Percentiles rank a stretch among this genome's conserved stretches.
phyloP scores from a whole-genome alignment of 208 protist genomes.

The Vickermania spadyakhi region DNA sequence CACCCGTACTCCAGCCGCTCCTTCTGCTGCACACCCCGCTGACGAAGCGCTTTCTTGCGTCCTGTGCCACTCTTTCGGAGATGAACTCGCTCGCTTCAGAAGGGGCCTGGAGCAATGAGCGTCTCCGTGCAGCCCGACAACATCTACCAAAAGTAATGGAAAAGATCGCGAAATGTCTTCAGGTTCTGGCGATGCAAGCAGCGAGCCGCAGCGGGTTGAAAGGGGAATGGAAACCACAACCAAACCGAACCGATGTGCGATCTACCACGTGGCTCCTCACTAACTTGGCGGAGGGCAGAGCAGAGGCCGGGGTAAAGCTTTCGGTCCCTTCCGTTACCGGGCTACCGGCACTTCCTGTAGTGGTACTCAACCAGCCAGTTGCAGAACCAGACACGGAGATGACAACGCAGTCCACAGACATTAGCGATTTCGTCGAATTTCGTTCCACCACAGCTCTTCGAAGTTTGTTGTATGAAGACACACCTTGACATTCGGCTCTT shows the following conservation, averaged over 20 bases:
- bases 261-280: constrained; percentile 2
- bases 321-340: not conserved
- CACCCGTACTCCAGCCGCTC: too few species aligned
- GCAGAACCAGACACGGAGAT: not conserved
- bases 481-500: too few species aligned
- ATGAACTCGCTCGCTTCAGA: too few species aligned
- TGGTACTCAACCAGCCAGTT: not conserved
- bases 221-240: too few species aligned
- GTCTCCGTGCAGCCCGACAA: not conserved
- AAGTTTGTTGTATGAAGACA: not conserved
- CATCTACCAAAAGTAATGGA: not conserved
- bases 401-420: not conserved
- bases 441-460: not conserved
- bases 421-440: not conserved
- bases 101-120: not conserved
- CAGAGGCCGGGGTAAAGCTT: not conserved
- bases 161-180: not conserved
- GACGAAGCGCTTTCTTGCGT: not conserved
- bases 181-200: too few species aligned
- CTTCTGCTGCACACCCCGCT: not conserved
- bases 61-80: too few species aligned
- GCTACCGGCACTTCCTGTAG: not conserved
- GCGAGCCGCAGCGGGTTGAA: too few species aligned
- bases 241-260: constrained; percentile 3
- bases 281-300: constrained; percentile 1